Evolutionary conservation across 2,329 filamentous ascomycete species (phyloP).

Genomic region (Tolypocladium ophioglossoides): DNA sequence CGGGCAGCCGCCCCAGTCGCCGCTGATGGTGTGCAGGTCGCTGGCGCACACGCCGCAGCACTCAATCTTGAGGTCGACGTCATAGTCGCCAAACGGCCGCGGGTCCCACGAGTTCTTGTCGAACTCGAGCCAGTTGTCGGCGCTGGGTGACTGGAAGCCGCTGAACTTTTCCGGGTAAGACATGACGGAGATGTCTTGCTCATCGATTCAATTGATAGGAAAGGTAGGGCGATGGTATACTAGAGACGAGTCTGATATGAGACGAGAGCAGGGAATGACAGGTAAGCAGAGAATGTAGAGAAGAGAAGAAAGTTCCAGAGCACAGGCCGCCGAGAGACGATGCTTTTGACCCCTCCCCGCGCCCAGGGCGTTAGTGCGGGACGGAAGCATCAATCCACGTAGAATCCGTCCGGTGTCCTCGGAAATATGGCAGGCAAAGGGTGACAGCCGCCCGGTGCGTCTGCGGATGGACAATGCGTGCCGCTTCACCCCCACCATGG

Average conservation of each 20-base stretch:
- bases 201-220: neutral
- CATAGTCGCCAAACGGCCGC: slow-evolving; percentile 78
- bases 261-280: neutral
- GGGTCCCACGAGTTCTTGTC: slow-evolving; percentile 68
- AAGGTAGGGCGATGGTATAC: neutral
- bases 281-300: neutral
- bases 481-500: neutral
- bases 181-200: slow-evolving; percentile 21
- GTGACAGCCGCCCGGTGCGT: neutral
- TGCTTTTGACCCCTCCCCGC: neutral
- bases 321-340: neutral
- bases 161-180: slow-evolving; percentile 49
- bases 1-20: slow-evolving; percentile 54
- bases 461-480: neutral
- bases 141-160: slow-evolving; percentile 47
- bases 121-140: slow-evolving; percentile 47
- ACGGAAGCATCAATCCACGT: neutral
- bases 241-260: neutral
- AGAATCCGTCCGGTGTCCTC: neutral
- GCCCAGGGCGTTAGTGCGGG: neutral
- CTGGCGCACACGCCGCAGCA: slow-evolving; percentile 68
- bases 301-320: neutral
- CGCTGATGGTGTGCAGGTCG: slow-evolving; percentile 60
- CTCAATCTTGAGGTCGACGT: slow-evolving; percentile 81
- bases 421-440: neutral